These are phyloP conservation scores for Lactarius trivialis DNA, from an alignment of 768 basidiomycete genomes.

Conservation along the genomic window DNA sequence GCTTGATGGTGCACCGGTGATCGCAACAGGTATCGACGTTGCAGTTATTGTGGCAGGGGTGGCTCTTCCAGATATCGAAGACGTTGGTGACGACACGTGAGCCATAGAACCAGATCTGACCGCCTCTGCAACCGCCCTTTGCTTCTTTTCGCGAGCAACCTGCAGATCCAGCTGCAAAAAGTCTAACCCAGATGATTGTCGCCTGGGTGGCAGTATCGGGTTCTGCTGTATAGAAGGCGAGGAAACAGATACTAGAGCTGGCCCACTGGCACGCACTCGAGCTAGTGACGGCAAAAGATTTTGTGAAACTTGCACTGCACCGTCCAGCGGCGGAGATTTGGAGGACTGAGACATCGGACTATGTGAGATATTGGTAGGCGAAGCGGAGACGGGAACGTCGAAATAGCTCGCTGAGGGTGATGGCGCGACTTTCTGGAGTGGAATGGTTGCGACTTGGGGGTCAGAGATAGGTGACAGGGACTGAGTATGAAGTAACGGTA, in stretches of 20 bases:
- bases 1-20: no score
- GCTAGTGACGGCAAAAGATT: neutral
- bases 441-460: neutral
- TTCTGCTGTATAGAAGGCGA: neutral
- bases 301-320: neutral
- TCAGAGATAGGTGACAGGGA: neutral
- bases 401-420: neutral
- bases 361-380: neutral
- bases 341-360: neutral
- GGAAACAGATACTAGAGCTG: neutral
- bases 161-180: slow-evolving; percentile 15
- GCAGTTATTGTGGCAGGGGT: neutral
- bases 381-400: neutral
- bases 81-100: neutral
- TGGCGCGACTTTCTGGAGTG: neutral
- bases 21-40: neutral
- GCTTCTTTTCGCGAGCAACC: slow-evolving; percentile 12
- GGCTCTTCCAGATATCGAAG: neutral
- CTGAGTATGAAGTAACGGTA: neutral
- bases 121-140: neutral
- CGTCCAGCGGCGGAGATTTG: neutral
- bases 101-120: neutral
- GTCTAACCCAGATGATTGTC: slow-evolving; percentile 12
- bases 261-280: neutral
- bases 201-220: neutral